Percentiles rank a stretch among this genome's conserved stretches.
phyloP scores from a whole-genome alignment of 495 filamentous ascomycete species.

The Podospora comata region DNA sequence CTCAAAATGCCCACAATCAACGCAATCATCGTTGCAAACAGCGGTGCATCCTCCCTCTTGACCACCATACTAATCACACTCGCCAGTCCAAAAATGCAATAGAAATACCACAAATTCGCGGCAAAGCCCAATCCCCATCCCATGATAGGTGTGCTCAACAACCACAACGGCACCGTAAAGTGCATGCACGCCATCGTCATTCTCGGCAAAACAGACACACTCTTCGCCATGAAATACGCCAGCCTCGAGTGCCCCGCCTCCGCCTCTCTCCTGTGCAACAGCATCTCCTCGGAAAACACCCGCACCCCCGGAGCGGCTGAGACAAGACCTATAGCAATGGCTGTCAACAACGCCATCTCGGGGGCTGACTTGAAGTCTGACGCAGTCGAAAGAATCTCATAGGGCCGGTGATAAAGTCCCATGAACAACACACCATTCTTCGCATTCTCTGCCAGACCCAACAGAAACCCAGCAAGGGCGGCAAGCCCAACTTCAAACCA shows the following conservation, averaged over 20 bases:
- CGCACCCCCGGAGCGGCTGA: conserved; percentile 52
- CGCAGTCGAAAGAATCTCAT: conserved; percentile 49
- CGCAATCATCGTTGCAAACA: conserved; percentile 46
- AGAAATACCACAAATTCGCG: conserved; percentile 54
- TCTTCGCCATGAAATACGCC: conserved; percentile 58
- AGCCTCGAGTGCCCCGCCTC: conserved; percentile 52
- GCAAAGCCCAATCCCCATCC: conserved; percentile 42
- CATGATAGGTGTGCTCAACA: conserved; percentile 51
- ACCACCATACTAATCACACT: conserved; percentile 49
- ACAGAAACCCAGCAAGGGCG: conserved; percentile 49
- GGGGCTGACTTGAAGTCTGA: conserved; percentile 48
- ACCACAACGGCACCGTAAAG: conserved; percentile 51
- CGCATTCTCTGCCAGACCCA: conserved; percentile 50
- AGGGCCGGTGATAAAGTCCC: conserved; percentile 49
- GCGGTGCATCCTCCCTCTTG: conserved; percentile 46
- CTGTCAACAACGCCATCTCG: conserved; percentile 48
- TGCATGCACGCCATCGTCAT: conserved; percentile 53
- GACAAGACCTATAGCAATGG: conserved; percentile 54
- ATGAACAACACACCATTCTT: conserved; percentile 51
- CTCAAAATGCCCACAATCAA: conserved; percentile 49
- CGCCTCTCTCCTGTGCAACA: conserved; percentile 51
- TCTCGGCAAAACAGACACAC: conserved; percentile 44
- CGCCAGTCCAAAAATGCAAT: conserved; percentile 57
- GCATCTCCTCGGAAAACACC: conserved; percentile 56
- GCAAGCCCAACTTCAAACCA: conserved; percentile 53